These are phyloP conservation scores for Stagonosporopsis chrysanthemi DNA, from an alignment of 2,329 filamentous ascomycete species.

Conservation along the genomic window DNA sequence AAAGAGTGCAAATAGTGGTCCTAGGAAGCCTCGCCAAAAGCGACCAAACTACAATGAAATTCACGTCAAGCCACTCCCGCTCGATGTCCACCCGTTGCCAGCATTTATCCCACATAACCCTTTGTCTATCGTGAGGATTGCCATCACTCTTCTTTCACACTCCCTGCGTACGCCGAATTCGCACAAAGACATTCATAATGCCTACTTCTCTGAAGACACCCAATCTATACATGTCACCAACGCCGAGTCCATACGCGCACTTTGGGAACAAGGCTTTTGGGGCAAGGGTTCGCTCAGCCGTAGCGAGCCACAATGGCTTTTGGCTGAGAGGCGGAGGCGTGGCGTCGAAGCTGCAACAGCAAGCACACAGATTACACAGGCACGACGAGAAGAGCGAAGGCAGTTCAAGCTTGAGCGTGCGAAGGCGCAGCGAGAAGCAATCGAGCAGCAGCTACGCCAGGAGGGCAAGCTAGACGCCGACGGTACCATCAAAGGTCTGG, in stretches of 20 bases:
- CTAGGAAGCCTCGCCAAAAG: constrained; percentile 40
- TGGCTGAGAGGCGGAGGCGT: constrained; percentile 76
- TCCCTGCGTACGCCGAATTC: constrained; percentile 69
- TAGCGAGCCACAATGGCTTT: constrained; percentile 93
- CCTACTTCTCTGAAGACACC: constrained; percentile 81
- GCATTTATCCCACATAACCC: constrained; percentile 92
- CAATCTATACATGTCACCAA: constrained; percentile 86
- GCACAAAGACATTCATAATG: constrained; percentile 72
- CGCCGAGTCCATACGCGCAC: constrained; percentile 73
- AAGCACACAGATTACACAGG: constrained; percentile 80
- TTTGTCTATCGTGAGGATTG: constrained; percentile 81
- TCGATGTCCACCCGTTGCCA: constrained; percentile 84
- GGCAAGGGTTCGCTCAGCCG: constrained; percentile 92
- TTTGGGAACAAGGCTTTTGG: constrained; percentile 98
- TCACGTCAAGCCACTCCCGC: constrained; percentile 80
- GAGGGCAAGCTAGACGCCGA: constrained; percentile 54
- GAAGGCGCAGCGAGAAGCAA: constrained; percentile 82
- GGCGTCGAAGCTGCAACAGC: constrained; percentile 72
- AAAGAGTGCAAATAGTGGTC: constrained; percentile 26
- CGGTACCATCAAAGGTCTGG: constrained; percentile 36
- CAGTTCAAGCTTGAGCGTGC: constrained; percentile 91
- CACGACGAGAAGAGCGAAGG: constrained; percentile 79
- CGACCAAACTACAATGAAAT: constrained; percentile 72
- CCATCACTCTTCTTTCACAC: constrained; percentile 78
- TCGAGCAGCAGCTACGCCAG: constrained; percentile 72